A percentile compares a stretch with the other conserved stretches of the same genome.
Evolutionary conservation across 495 filamentous ascomycete species (phyloP).

Genomic region (Filosporella fistucella): DNA sequence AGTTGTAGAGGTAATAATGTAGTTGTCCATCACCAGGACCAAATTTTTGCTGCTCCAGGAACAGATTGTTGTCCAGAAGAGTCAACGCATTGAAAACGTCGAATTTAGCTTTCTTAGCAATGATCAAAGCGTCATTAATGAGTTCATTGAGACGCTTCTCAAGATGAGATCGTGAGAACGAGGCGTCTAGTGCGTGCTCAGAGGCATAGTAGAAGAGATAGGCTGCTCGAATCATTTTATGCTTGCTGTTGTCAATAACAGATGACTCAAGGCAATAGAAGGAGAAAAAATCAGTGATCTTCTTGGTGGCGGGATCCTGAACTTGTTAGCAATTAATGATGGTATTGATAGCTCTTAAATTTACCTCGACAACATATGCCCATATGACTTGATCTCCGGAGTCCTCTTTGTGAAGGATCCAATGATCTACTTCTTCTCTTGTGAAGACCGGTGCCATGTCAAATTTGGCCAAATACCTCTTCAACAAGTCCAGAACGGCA

Average conservation of each 20-base stretch:
- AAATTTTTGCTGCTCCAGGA: constrained; percentile 89
- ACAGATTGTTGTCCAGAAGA: constrained; percentile 86
- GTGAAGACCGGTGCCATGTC: constrained; percentile 80
- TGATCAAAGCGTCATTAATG: constrained; percentile 79
- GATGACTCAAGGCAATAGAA: constrained; percentile 95
- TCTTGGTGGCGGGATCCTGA: constrained; percentile 55
- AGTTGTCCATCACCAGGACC: constrained; percentile 89
- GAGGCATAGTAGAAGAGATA: constrained; percentile 97
- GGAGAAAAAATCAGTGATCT: constrained; percentile 93
- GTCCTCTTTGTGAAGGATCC: constrained; percentile 68
- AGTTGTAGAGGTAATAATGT: constrained; percentile 97
- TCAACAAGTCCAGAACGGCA: constrained; percentile 67
- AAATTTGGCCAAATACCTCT: constrained; percentile 73
- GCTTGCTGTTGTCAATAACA: constrained; percentile 74
- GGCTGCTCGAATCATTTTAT: constrained; percentile 74
- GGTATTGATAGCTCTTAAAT: not conserved
- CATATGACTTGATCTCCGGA: constrained; percentile 76
- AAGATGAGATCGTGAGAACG: constrained; percentile 46
- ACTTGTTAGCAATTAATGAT: not conserved
- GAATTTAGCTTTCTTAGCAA: constrained; percentile 82
- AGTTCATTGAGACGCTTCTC: constrained; percentile 70
- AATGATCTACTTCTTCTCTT: constrained; percentile 78
- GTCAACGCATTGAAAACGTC: constrained; percentile 97
- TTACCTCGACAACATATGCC: constrained; percentile 84
- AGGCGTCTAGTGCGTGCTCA: constrained; percentile 63